phyloP scores from a whole-genome alignment of 495 filamentous ascomycete genomes.

The Neurospora discreta region DNA sequence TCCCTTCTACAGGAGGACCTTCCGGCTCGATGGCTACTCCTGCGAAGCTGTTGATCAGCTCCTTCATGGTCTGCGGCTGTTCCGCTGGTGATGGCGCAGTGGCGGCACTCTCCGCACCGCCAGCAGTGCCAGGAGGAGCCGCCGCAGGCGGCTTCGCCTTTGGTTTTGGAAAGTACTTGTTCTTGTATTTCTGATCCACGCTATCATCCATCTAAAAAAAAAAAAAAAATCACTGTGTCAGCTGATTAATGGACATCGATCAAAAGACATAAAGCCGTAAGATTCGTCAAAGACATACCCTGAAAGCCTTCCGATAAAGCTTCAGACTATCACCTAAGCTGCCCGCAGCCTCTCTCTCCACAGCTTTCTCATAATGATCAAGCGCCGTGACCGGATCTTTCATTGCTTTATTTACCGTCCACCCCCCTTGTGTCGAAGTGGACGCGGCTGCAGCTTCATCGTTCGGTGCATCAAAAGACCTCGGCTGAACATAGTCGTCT shows the following conservation, averaged over 20 bases:
- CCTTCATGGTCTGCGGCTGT: conserved; percentile 37
- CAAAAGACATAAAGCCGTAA: neutral
- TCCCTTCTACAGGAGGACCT: conserved; percentile 48
- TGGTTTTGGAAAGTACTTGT: conserved; percentile 71
- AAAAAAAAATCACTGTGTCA: conserved; percentile 24
- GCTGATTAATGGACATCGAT: conserved; percentile 13
- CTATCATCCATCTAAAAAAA: conserved; percentile 56
- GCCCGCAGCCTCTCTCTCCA: conserved; percentile 75
- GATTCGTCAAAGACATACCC: conserved; percentile 36
- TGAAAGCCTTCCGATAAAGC: conserved; percentile 83
- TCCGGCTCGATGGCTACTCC: conserved; percentile 47
- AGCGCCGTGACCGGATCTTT: conserved; percentile 65
- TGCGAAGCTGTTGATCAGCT: conserved; percentile 69
- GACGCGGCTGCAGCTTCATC: conserved; percentile 1
- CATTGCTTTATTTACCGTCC: conserved; percentile 6
- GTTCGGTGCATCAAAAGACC: conserved; percentile 25
- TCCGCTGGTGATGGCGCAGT: neutral
- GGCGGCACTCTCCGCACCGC: neutral
- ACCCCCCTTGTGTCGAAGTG: conserved; percentile 4
- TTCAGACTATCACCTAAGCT: conserved; percentile 81
- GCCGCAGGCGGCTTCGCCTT: conserved; percentile 29
- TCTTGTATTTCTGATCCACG: conserved; percentile 77
- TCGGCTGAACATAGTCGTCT: conserved; percentile 28
- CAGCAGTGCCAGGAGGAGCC: neutral
- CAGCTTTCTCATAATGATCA: conserved; percentile 87